Evolutionary conservation across 1,139 yeast species (phyloP), one percentile per base, ranked within the genome.

Genomic region (Magnusiomyces tetraspermus): DNA sequence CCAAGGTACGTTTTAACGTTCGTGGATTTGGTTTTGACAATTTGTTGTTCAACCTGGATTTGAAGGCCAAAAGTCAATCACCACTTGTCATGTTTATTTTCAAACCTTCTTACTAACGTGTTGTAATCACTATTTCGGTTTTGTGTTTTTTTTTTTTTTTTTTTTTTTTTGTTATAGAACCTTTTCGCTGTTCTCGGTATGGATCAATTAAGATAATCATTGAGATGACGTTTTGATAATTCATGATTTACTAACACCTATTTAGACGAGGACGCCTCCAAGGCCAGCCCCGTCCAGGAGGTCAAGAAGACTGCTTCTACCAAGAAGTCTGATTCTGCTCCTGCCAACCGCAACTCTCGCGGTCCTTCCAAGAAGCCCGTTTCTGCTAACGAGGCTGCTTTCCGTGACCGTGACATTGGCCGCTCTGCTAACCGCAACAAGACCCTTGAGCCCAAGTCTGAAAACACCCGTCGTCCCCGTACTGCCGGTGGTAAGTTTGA

Each of bases 381-480:
- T 56, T 72, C 63, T 54, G 96, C 95, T 71, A 90, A 88, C 77
- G 96, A 89, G 68, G 96, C 88, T 66, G 96, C 95, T 60, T 74
- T 83, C 72, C 85, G 79, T 74, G 81, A 76, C 79, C 83, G 80
- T 77, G 67, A 72, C 68, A 80, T 76, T 58, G 82, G 82, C 62
- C 76, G 81, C 63, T 59, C 70, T 58, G 73, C 82, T 76, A 90
- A 90, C 90, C 76, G 72, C 60, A 61, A 72, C 60, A 81, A 67
- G 58, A 71, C 77, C 56, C 79, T 78, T 61, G 75, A 80, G 59
- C 83, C 77, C 57, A 82, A 87, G 69, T 72, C 78, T 60, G 63
- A 70, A 48, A 57, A 60, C 52, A 66, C 67, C 60, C 69, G 70
- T 66, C 85, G 79, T n/a, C 80, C 82, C 67, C 36, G 46, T 24